Conservation (phyloP, 192 early-diverging fungal genomes). For the Phlyctochytrium arcticum region DNA sequence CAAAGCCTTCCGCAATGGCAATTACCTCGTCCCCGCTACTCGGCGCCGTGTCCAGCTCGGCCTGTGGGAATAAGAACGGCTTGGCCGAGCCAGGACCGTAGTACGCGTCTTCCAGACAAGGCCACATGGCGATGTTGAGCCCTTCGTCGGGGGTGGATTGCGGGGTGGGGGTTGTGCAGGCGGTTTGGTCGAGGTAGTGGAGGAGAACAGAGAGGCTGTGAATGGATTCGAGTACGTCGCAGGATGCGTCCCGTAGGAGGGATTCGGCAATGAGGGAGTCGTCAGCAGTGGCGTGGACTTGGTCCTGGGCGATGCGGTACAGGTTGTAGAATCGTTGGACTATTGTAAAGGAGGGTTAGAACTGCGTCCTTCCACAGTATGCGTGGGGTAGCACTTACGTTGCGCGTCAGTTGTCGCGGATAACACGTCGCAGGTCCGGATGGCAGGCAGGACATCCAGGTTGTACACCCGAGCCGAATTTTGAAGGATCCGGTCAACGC, state of each 20-base stretch:
- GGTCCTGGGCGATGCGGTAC: not conserved
- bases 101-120: not conserved
- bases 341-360: not conserved
- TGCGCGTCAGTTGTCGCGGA: not conserved
- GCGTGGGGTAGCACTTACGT: no score
- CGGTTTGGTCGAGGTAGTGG: not conserved
- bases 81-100: not conserved
- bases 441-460: not conserved
- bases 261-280: not conserved
- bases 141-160: not conserved
- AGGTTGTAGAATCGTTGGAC: not conserved
- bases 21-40: not conserved
- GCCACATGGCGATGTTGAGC: not conserved
- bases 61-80: not conserved
- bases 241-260: not conserved
- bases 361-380: no score
- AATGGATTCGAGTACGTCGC: not conserved
- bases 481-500: constrained; percentile 1
- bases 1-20: not conserved
- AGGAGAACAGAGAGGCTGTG: not conserved
- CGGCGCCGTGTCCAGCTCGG: not conserved
- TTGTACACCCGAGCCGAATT: constrained; percentile 13
- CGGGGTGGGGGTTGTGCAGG: not conserved
- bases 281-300: not conserved
- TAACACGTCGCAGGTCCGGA: not conserved